phyloP scores from a whole-genome alignment of 108 stramenopile species.

The Skeletonema tropicum region DNA sequence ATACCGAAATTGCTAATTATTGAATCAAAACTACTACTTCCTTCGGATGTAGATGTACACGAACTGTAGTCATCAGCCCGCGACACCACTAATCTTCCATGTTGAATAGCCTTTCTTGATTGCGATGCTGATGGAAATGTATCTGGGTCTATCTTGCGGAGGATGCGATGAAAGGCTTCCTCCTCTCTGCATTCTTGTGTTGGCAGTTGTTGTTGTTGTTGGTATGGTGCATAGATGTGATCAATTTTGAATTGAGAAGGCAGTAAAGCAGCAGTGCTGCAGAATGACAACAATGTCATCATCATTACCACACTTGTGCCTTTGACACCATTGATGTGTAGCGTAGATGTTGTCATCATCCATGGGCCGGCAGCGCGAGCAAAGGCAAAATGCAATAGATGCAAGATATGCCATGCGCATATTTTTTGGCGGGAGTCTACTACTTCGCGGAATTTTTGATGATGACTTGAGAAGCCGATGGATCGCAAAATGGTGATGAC shows the following conservation, averaged over 20 bases:
- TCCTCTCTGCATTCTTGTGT: background rate
- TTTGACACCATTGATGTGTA: no score
- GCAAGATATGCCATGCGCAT: no score
- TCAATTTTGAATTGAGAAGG: background rate
- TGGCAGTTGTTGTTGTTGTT: background rate
- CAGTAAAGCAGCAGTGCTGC: background rate
- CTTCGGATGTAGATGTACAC: background rate
- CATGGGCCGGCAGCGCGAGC: no score
- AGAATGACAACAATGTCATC: background rate
- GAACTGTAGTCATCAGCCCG: background rate
- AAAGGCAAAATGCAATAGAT: no score
- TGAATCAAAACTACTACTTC: background rate
- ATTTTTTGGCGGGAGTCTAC: background rate
- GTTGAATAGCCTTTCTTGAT: slow-evolving; percentile 6
- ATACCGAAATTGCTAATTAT: background rate
- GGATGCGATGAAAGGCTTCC: background rate
- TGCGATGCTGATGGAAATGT: slow-evolving; percentile 6
- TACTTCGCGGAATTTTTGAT: background rate
- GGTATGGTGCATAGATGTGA: background rate
- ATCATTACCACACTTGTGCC: background rate
- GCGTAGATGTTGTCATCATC: no score
- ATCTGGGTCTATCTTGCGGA: slow-evolving; percentile 2
- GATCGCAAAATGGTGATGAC: no score
- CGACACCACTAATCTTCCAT: slow-evolving; percentile 4
- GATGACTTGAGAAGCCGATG: no score